Percentiles rank a stretch among this genome's conserved stretches.
These are phyloP conservation scores for Striga asiatica DNA, from an alignment of 257 asterid genomes.

Conservation along the genomic window DNA sequence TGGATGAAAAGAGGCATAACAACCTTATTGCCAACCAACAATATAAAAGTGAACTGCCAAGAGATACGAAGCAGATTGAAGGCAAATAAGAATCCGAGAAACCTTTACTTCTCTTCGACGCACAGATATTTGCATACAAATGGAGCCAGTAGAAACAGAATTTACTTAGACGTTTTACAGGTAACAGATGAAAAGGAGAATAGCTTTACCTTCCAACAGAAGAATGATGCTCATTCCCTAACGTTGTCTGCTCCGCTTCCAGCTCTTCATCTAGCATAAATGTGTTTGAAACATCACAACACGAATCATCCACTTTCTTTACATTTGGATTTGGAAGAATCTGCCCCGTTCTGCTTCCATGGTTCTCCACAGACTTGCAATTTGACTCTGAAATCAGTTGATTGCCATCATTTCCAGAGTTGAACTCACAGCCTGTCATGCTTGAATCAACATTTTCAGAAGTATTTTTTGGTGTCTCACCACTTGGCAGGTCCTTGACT, in stretches of 20 bases:
- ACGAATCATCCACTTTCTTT: constrained; percentile 34
- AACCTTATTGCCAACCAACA: too few species aligned
- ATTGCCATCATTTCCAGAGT: constrained; percentile 8
- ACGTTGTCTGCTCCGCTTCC: constrained; percentile 47
- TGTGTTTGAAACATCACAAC: constrained; percentile 59
- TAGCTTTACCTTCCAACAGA: constrained; percentile 45
- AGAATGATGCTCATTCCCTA: constrained; percentile 19
- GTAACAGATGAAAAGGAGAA: background rate
- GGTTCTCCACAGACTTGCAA: constrained; percentile 18
- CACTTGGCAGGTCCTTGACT: constrained; percentile 16
- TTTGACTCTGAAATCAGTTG: constrained; percentile 17
- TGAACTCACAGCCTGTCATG: constrained; percentile 15
- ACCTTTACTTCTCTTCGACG: background rate
- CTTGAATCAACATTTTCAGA: constrained; percentile 17
- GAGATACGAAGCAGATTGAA: background rate
- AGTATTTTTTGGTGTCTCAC: constrained; percentile 17
- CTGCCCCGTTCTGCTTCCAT: constrained; percentile 12
- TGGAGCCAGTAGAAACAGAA: background rate
- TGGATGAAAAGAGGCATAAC: background rate
- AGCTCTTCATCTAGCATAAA: constrained; percentile 84
- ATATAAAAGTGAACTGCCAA: background rate
- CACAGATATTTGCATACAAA: background rate
- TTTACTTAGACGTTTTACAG: background rate
- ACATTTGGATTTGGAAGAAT: constrained; percentile 19
- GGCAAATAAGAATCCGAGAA: background rate